Percentiles rank a stretch among this genome's conserved stretches.
These are phyloP conservation scores for Chlorokybus atmophyticus DNA, from an alignment of 139 green algal genomes.

Conservation along the genomic window DNA sequence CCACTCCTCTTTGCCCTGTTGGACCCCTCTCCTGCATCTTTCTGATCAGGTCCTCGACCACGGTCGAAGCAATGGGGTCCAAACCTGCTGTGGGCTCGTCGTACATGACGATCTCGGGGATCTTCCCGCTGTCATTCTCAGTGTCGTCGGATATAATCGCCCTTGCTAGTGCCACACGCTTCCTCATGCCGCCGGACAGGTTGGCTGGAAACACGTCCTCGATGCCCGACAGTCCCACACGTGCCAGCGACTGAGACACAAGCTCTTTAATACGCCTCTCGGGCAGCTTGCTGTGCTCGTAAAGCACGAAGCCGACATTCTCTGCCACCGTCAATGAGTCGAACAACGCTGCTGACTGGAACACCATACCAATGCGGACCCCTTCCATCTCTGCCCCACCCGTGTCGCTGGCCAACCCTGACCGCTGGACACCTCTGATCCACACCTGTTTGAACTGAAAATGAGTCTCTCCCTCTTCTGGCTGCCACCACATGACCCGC, in stretches of 20 bases:
- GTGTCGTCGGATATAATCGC: constrained; percentile 49
- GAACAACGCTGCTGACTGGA: constrained; percentile 94
- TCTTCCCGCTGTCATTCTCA: neutral
- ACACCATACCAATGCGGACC: constrained; percentile 84
- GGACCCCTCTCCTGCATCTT: constrained; percentile 47
- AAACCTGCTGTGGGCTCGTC: constrained; percentile 96
- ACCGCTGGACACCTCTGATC: no score
- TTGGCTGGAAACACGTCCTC: constrained; percentile 78
- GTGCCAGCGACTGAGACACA: constrained; percentile 60
- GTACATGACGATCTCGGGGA: constrained; percentile 89
- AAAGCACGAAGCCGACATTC: constrained; percentile 43
- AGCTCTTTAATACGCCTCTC: constrained; percentile 47
- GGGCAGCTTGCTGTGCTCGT: constrained; percentile 76
- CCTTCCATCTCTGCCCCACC: no score
- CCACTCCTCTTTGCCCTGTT: constrained; percentile 32
- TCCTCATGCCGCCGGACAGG: constrained; percentile 96
- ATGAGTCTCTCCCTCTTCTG: no score
- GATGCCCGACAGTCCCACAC: constrained; percentile 78
- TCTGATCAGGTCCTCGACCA: constrained; percentile 93
- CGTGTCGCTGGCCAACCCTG: no score
- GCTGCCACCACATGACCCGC: no score
- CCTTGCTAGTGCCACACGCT: constrained; percentile 88
- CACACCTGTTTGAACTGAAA: no score
- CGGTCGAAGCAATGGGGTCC: constrained; percentile 90
- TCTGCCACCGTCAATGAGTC: constrained; percentile 84